These are phyloP conservation scores for Prunus persica DNA, from an alignment of 306 rosid species.

Conservation along the genomic window DNA sequence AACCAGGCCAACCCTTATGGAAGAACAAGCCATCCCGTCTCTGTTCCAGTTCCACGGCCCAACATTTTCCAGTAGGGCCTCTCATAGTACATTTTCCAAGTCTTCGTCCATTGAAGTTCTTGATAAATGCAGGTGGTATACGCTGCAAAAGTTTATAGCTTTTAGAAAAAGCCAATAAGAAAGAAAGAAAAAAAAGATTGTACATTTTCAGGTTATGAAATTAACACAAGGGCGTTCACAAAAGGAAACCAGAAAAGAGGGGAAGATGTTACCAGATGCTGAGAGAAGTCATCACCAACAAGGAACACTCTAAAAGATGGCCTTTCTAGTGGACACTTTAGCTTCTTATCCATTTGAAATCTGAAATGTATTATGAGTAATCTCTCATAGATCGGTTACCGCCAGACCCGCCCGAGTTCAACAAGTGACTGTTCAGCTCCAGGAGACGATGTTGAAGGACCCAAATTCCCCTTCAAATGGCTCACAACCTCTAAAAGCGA, in stretches of 20 bases:
- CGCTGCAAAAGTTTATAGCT: background rate
- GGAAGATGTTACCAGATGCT: constrained; percentile 3
- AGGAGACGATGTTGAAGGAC: constrained; percentile 19
- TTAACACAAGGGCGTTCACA: too few relatives aligned
- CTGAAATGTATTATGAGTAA: constrained; percentile 11
- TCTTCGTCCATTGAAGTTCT: background rate
- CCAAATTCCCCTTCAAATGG: constrained; percentile 39
- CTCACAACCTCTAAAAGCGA: constrained; percentile 51
- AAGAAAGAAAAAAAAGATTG: too few relatives aligned
- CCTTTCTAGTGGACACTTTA: background rate
- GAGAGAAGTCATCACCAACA: background rate
- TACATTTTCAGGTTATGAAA: too few relatives aligned
- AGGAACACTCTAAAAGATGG: background rate
- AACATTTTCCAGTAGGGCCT: background rate
- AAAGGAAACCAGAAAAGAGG: background rate
- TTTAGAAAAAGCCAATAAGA: background rate
- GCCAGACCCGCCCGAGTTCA: constrained; percentile 51
- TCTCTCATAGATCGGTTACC: constrained; percentile 54
- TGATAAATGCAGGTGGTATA: background rate
- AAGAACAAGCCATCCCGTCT: background rate
- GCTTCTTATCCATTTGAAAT: background rate
- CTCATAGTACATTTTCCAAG: background rate
- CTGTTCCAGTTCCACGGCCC: constrained; percentile 4
- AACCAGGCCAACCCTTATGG: constrained; percentile 17
- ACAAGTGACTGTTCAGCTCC: constrained; percentile 43